These are phyloP conservation scores for Gastrolobium bilobum DNA, from an alignment of 306 rosid genomes.

Conservation along the genomic window DNA sequence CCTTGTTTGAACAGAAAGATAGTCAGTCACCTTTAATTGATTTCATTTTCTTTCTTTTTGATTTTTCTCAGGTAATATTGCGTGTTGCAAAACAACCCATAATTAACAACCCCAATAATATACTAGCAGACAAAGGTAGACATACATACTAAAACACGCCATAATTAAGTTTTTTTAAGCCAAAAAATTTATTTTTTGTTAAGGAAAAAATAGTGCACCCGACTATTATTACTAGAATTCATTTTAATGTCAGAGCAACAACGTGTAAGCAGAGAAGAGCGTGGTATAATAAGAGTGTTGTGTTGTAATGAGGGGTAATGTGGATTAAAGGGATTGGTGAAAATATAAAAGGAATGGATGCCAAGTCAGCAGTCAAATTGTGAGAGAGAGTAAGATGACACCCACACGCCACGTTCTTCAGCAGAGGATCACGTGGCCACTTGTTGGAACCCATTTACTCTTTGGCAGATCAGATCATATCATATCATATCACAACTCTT, in stretches of 20 bases:
- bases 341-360: conserved; percentile 15
- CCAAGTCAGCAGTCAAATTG: conserved; percentile 56
- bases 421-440: conserved; percentile 45
- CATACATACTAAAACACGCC: too few species aligned
- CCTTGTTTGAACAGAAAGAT: neutral
- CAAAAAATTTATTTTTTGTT: too few species aligned
- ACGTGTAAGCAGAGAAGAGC: neutral
- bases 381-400: conserved; percentile 44
- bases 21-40: neutral
- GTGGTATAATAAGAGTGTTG: neutral
- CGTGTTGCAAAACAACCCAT: conserved; percentile 7
- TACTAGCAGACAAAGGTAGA: neutral
- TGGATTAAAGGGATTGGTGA: conserved; percentile 26
- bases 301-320: neutral
- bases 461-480: neutral
- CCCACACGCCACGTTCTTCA: conserved; percentile 61
- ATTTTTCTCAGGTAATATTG: neutral
- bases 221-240: neutral
- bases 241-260: neutral
- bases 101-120: neutral
- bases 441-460: conserved; percentile 8
- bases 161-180: too few species aligned
- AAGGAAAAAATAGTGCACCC: too few species aligned
- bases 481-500: neutral
- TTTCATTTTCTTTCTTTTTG: neutral